Evolutionary conservation across 371 early-diverging fungal genomes (phyloP).

Genomic region (Capillidium heterosporum): DNA sequence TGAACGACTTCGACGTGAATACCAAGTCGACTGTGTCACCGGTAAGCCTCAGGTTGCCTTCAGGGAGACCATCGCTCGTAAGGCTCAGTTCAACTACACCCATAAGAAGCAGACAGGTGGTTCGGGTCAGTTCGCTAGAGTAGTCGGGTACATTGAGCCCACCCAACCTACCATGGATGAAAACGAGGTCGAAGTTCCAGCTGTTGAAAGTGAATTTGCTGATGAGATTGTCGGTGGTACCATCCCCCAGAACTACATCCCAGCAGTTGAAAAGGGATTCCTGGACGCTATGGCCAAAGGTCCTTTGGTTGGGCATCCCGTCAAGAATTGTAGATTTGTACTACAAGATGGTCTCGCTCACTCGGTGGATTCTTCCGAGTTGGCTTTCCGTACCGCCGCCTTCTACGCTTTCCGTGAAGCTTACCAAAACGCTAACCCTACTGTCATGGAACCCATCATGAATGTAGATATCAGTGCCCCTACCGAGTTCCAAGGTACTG

Average conservation of each 20-base stretch:
- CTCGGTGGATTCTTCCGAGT: conserved; percentile 88
- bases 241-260: conserved; percentile 85
- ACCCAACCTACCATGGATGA: conserved; percentile 15
- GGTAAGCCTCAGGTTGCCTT: conserved; percentile 95
- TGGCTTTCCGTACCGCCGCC: conserved; percentile 89
- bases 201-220: conserved; percentile 42
- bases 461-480: conserved; percentile 81
- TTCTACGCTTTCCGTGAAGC: conserved; percentile 79
- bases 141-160: conserved; percentile 84
- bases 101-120: conserved; percentile 98
- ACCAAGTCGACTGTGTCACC: conserved; percentile 76
- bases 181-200: conserved; percentile 26
- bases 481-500: conserved; percentile 84
- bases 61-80: conserved; percentile 74
- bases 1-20: conserved; percentile 94
- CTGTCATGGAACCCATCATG: conserved; percentile 94
- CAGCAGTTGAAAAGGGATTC: conserved; percentile 95
- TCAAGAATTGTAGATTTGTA: conserved; percentile 76
- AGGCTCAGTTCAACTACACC: conserved; percentile 80
- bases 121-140: conserved; percentile 89
- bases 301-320: conserved; percentile 75
- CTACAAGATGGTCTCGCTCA: conserved; percentile 89
- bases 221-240: conserved; percentile 78
- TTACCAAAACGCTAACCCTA: conserved; percentile 56
- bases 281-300: conserved; percentile 83